Evolutionary conservation across 2,329 filamentous ascomycete genomes (phyloP), one percentile per base, ranked within the genome.

Genomic region (Alternaria sp.): DNA sequence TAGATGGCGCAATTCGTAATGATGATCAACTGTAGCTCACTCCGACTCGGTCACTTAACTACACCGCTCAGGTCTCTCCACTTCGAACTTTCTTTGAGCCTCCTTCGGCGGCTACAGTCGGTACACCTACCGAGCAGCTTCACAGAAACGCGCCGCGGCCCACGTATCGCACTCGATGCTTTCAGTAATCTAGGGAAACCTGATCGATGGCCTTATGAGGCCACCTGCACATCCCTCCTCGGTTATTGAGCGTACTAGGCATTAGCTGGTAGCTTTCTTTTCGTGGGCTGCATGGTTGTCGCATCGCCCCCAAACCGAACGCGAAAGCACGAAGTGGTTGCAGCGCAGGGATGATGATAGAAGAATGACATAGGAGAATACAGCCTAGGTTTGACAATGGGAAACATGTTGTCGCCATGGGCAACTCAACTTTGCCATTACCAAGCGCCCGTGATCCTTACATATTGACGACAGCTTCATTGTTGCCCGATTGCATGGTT

Each of bases 401-500:
- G 38, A 20, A 54, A 20, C 25, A 2, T 27, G 25, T 27, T 27
- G 25, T 27, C 25, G 25, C 25, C 6, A 27, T 27, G 25, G 32
- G 20, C 51, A 49, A 38, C 34, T 53, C 44, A 22, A 27, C 44
- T 32, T 46, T 52, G 20, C 20, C 16, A 57, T 28, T 7, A 28
- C 34, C 34, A 49, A 49, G 27, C 28, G 22, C 18, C 22, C 41
- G 40, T 45, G 54, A 27, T 30, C 27, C 36, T 18, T 40, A 32
- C 52, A 57, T 58, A 50, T 44, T 16, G 11, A 30, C 41, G 27
- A 38, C 16, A 28, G 32, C 34, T n/a, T 50, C 51, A 41, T 41
- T 44, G 57, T 57, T 38, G 34, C 41, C 45, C 54, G 54, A 49
- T 22, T 16, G 49, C 40, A 48, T 40, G 18, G 44, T 46, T 50